phyloP scores from a whole-genome alignment of 2,329 filamentous ascomycete genomes.

The Dryadomyces sulphureus region DNA sequence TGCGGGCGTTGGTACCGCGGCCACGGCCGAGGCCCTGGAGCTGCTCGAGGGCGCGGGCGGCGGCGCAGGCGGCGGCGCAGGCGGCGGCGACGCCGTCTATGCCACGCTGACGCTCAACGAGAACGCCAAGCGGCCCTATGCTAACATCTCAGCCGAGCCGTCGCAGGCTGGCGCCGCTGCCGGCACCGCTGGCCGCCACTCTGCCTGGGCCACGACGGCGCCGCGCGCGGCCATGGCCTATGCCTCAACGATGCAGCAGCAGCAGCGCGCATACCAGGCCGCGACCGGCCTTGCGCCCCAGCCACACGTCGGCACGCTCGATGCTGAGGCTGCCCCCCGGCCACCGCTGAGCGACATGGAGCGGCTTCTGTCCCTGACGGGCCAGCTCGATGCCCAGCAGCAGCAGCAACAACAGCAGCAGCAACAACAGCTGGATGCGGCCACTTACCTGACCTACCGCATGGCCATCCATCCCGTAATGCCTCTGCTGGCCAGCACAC shows the following conservation, averaged over 20 bases:
- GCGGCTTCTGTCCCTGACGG: slow-evolving; percentile 9
- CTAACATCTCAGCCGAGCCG: slow-evolving; percentile 28
- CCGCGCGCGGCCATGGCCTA: slow-evolving; percentile 6
- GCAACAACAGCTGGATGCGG: background rate
- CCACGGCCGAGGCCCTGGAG: slow-evolving; percentile 15
- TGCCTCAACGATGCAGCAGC: background rate
- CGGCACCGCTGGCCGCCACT: slow-evolving; percentile 21
- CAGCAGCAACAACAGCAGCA: background rate
- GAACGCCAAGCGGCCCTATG: slow-evolving; percentile 31
- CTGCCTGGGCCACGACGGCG: slow-evolving; percentile 32
- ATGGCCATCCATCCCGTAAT: slow-evolving; percentile 50
- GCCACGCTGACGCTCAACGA: slow-evolving; percentile 17
- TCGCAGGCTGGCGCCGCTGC: slow-evolving; percentile 15
- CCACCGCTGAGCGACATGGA: slow-evolving; percentile 14
- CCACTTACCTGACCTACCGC: slow-evolving; percentile 35
- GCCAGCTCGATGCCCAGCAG: background rate
- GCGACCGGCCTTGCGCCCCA: slow-evolving; percentile 7
- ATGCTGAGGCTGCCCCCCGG: background rate
- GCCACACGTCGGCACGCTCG: slow-evolving; percentile 2
- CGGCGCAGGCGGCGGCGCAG: slow-evolving; percentile 16
- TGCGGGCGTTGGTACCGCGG: background rate
- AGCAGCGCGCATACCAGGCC: slow-evolving; percentile 13
- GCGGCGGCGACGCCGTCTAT: slow-evolving; percentile 32
- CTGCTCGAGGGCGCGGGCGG: slow-evolving; percentile 11
- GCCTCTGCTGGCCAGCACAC: slow-evolving; percentile 47